A percentile compares a stretch with the other conserved stretches of the same genome.
Conservation (phyloP, 2,329 filamentous ascomycete species). For the Exophiala aquamarina region DNA sequence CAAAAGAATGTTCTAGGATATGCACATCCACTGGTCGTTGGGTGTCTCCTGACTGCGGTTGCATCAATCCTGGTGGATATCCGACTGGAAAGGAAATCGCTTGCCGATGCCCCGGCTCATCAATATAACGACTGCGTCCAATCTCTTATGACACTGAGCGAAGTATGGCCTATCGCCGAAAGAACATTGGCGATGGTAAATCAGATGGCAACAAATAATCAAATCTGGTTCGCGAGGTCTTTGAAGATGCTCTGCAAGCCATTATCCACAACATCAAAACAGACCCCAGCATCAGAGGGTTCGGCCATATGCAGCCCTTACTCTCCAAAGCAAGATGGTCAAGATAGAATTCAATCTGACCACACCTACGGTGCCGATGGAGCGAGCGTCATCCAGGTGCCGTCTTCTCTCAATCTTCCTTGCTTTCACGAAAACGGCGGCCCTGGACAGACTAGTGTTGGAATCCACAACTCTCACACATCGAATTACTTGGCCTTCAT, state of each 20-base stretch:
- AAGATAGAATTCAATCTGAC: background rate
- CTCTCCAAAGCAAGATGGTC: background rate
- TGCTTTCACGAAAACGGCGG: too few relatives aligned
- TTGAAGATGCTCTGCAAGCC: slow-evolving; percentile 8
- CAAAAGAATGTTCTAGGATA: background rate
- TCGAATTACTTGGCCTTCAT: slow-evolving; percentile 5
- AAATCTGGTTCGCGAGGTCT: slow-evolving; percentile 7
- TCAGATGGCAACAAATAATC: slow-evolving; percentile 3
- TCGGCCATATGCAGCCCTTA: too few relatives aligned
- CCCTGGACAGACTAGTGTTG: background rate
- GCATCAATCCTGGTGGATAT: slow-evolving; percentile 3
- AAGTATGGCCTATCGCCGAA: slow-evolving; percentile 7
- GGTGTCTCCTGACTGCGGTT: slow-evolving; percentile 4
- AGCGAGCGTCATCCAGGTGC: background rate
- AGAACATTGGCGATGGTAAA: slow-evolving; percentile 4
- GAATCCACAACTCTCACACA: background rate
- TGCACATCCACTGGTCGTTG: slow-evolving; percentile 1
- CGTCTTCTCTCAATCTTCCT: background rate
- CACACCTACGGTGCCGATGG: background rate
- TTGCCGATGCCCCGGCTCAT: background rate
- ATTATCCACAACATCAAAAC: too few relatives aligned
- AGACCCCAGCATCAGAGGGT: too few relatives aligned
- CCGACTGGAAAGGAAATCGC: background rate
- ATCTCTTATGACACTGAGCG: background rate
- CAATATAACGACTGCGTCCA: slow-evolving; percentile 5